These are phyloP conservation scores for Grosmannia clavigera DNA, from an alignment of 2,329 filamentous ascomycete genomes.

Conservation along the genomic window DNA sequence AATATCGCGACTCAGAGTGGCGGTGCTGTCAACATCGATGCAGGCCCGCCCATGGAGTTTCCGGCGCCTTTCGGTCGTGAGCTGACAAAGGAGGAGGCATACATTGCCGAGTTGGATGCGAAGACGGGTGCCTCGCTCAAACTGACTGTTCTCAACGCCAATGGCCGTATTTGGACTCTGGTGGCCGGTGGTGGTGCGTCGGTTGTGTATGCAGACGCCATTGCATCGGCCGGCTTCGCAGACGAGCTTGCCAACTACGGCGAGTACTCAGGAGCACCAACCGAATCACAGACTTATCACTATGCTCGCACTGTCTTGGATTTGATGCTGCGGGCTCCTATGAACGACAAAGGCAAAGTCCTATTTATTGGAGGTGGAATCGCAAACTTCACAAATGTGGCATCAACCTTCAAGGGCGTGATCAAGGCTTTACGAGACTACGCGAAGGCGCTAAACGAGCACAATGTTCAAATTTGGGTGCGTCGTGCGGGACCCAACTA, in stretches of 20 bases:
- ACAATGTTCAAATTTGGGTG: constrained; percentile 98
- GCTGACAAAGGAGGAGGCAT: constrained; percentile 96
- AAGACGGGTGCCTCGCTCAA: constrained; percentile 99
- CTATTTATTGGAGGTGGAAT: constrained; percentile 99
- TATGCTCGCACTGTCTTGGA: constrained; percentile 95
- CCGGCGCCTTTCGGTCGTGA: constrained; percentile 98
- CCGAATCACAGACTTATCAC: constrained; percentile 98
- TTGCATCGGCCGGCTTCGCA: constrained; percentile 89
- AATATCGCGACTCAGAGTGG: constrained; percentile 47
- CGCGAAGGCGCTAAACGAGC: constrained; percentile 72
- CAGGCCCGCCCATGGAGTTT: constrained; percentile 97
- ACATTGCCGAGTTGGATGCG: constrained; percentile 96
- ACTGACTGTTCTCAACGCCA: constrained; percentile 86
- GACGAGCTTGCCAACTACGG: constrained; percentile 98
- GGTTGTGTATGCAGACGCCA: constrained; percentile 97
- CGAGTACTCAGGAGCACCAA: constrained; percentile 98
- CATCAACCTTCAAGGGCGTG: constrained; percentile 98
- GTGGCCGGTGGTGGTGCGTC: constrained; percentile 99
- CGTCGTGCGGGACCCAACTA: constrained; percentile 87
- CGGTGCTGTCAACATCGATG: constrained; percentile 82
- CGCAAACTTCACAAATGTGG: constrained; percentile 99
- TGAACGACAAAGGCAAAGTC: constrained; percentile 83
- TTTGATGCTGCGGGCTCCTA: constrained; percentile 86
- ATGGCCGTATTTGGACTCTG: constrained; percentile 92
- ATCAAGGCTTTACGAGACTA: constrained; percentile 92